Evolutionary conservation across 2,329 filamentous ascomycete species (phyloP).

Genomic region (Xenosphaeropsis pyriputrescens): DNA sequence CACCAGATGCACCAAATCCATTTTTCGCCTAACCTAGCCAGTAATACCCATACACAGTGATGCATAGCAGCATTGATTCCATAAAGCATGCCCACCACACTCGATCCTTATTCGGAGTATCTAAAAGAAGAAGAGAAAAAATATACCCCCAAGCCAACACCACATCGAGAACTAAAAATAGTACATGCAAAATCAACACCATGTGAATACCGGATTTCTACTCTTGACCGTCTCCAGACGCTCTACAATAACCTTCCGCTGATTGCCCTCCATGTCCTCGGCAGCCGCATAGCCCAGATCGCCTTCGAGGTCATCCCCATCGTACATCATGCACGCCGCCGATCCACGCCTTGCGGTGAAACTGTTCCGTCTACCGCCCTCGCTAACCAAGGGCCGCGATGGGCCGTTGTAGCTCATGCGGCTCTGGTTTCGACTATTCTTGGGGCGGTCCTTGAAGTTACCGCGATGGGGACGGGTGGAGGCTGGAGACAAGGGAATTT

Average conservation of each 20-base stretch:
- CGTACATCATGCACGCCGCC: conserved; percentile 27
- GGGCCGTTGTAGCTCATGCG: conserved; percentile 19
- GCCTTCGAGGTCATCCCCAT: conserved; percentile 71
- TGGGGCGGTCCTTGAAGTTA: conserved; percentile 14
- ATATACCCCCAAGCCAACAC: too few species aligned
- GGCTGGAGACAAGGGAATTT: conserved; percentile 5
- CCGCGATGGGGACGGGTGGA: conserved; percentile 5
- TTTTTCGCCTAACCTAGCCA: too few species aligned
- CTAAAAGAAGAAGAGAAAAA: too few species aligned
- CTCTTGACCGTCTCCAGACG: conserved; percentile 90
- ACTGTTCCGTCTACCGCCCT: conserved; percentile 19
- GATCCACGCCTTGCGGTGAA: conserved; percentile 20
- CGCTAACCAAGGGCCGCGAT: conserved; percentile 10
- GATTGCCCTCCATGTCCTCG: conserved; percentile 82
- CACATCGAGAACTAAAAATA: too few species aligned
- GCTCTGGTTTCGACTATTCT: conserved; percentile 9
- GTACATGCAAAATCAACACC: conserved; percentile 50
- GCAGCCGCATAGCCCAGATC: conserved; percentile 91
- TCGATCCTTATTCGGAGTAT: too few species aligned
- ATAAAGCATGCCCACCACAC: too few species aligned
- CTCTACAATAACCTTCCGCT: conserved; percentile 93
- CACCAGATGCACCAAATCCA: too few species aligned
- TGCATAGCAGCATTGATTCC: too few species aligned
- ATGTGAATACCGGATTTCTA: conserved; percentile 91
- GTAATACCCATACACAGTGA: too few species aligned